These are phyloP conservation scores for Vaccinium darrowii DNA, from an alignment of 148 eudicot species.

Conservation along the genomic window DNA sequence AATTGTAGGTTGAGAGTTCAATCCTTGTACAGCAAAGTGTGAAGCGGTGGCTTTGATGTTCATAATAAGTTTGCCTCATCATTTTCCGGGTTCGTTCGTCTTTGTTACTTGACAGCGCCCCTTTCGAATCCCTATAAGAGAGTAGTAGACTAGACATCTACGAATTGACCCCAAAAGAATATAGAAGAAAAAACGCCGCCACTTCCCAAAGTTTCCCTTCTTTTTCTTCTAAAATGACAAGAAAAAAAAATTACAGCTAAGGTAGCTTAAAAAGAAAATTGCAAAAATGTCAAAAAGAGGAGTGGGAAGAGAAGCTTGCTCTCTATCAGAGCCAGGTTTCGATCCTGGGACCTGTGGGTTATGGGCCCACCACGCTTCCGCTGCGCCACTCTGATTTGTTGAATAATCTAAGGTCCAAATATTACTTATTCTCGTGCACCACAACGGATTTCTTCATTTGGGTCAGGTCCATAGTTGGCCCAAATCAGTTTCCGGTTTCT, in stretches of 20 bases:
- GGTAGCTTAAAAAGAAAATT: too few species aligned
- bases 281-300: background rate
- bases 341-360: slow-evolving; percentile 34
- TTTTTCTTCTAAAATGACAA: too few species aligned
- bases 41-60: background rate
- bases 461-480: background rate
- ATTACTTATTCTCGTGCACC: too few species aligned
- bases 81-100: too few species aligned
- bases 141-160: too few species aligned
- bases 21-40: background rate
- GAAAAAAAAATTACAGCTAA: too few species aligned
- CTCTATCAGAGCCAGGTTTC: slow-evolving; percentile 31
- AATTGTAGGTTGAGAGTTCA: background rate
- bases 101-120: too few species aligned
- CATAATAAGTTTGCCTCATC: background rate
- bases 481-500: background rate
- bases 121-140: too few species aligned
- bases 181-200: too few species aligned
- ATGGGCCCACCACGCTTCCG: slow-evolving; percentile 31
- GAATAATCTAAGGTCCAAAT: background rate
- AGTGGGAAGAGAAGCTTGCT: background rate
- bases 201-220: too few species aligned
- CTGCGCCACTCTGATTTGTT: slow-evolving; percentile 32
- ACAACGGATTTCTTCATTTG: background rate
- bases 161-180: too few species aligned